Base-by-base conservation (phyloP, 2,329 filamentous ascomycete species). In the Chrysoporthe deuterocubensis region DNA sequence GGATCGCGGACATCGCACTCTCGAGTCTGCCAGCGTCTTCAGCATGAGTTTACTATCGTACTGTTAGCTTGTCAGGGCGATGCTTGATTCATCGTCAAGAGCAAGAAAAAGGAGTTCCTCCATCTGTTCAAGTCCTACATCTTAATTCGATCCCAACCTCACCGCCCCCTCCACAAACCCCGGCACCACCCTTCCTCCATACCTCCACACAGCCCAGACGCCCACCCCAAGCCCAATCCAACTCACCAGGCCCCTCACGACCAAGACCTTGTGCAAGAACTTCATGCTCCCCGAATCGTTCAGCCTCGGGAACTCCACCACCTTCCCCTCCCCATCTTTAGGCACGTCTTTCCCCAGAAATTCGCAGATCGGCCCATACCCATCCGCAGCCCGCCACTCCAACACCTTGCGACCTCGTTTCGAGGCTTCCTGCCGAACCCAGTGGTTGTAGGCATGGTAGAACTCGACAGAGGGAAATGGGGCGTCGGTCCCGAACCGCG, bases 321-420 rank as follows among this genome's bases (percentile, higher is more conserved):
- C 62, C 18, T 54, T 67, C 64, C 32, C 57, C 11, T 44, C 37
- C 8, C 43, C 50, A 9, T 59, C 46, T 76, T 65, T 72, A 2
- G 81, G 81, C 44, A 81, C 73, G 0, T 77, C 73, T 65, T 78
- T 78, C 8, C 72, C 76, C 1, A 83, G 74, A 52, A 80, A 78
- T 26, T 75, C 67, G 62, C 81, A 83, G 11, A 83, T 74, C 8
- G 81, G 80, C n/a, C 60, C 73, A 79, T 80, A 83, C 3, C 81
- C 80, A 8, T 80, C 76, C 40, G 74, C 73, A 14, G 81, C 74
- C n/a, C 70, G 72, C 68, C 75, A 82, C 66, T 82, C 79, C 32
- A 83, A 71, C 32, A 80, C 59, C 37, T 5, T 65, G 60, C 75
- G 75, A 3, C 74, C 74, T 2, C 76, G 70, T 66, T 74, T 75